phyloP scores from a whole-genome alignment of 2,329 filamentous ascomycete species.

The Parastagonospora nodorum region DNA sequence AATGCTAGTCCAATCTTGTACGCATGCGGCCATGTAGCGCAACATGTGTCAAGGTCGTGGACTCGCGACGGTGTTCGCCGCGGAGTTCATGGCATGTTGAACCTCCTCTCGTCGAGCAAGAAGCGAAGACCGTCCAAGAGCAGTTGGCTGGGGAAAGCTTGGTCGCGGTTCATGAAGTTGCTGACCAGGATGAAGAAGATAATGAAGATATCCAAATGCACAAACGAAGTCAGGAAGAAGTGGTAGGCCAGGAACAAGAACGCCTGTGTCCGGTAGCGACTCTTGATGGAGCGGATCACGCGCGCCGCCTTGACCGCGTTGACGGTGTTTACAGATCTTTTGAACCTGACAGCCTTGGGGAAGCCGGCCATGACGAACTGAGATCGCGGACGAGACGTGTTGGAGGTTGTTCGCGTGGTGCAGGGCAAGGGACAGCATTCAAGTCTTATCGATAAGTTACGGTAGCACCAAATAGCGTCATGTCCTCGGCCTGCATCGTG shows the following conservation, averaged over 20 bases:
- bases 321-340: constrained; percentile 16
- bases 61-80: not conserved
- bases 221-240: constrained; percentile 38
- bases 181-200: constrained; percentile 43
- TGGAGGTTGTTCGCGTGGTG: constrained; percentile 4
- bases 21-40: not conserved
- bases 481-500: not conserved
- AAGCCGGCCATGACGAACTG: constrained; percentile 17
- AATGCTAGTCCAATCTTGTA: no score
- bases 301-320: constrained; percentile 26
- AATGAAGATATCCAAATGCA: constrained; percentile 40
- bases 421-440: not conserved
- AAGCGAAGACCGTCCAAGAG: constrained; percentile 32
- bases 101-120: constrained; percentile 33
- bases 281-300: constrained; percentile 35
- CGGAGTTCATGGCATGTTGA: constrained; percentile 23
- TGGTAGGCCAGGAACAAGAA: constrained; percentile 41
- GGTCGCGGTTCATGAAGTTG: constrained; percentile 42
- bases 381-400: not conserved
- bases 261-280: constrained; percentile 36
- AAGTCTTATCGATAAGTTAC: constrained; percentile 10
- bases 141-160: constrained; percentile 34
- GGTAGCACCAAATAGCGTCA: not conserved
- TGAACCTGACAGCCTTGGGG: constrained; percentile 20
- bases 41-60: not conserved